Evolutionary conservation across 2,329 filamentous ascomycete species (phyloP), one percentile per base, ranked within the genome.

Genomic region (Curvularia eragrostidis): DNA sequence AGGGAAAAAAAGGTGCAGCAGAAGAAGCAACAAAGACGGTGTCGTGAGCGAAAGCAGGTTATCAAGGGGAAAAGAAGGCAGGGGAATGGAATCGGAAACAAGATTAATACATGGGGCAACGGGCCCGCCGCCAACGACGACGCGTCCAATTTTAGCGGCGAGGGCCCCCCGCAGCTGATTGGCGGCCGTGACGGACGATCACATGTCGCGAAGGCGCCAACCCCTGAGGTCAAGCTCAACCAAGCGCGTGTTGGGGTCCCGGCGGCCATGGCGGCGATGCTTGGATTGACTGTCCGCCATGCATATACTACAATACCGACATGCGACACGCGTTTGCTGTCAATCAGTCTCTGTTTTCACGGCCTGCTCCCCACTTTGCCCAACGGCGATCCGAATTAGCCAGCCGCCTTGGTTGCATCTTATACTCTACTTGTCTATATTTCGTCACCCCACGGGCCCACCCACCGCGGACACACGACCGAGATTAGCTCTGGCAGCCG

Each of bases 271-370:
- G 46, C 52, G 52, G 55, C 42, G 52, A 52, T 57, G 61, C 63
- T 61, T 62, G 57, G 59, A 59, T 54, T 34, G 34, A 54, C 56
- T 32, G 54, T 36, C 26, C 38, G 21, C 32, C 23, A 56, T 44
- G 39, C 26, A n/a, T n/a, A n/a, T n/a, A n/a, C n/a, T n/a, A n/a
- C n/a, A n/a, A 42, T 9, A 41, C 38, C 8, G 34, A 41, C 8
- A 41, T 59, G 57, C 55, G 59, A 62, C 60, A 55, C 60, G 57
- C 57, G 57, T 62, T 50, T 18, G 41, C 30, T 18, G 49, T 56
- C 56, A 44, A 54, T 55, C 52, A 32, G 36, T 28, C 41, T 41
- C 56, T 41, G 13, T 32, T 38, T 34, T 42, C 19, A 41, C 38
- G 13, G 12, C 24, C 24, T 9, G 5, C n/a, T 19, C 23, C 28